Evolutionary conservation across 2,329 filamentous ascomycete species (phyloP), one percentile per base, ranked within the genome.

Genomic region (Magnaporthales sp.): DNA sequence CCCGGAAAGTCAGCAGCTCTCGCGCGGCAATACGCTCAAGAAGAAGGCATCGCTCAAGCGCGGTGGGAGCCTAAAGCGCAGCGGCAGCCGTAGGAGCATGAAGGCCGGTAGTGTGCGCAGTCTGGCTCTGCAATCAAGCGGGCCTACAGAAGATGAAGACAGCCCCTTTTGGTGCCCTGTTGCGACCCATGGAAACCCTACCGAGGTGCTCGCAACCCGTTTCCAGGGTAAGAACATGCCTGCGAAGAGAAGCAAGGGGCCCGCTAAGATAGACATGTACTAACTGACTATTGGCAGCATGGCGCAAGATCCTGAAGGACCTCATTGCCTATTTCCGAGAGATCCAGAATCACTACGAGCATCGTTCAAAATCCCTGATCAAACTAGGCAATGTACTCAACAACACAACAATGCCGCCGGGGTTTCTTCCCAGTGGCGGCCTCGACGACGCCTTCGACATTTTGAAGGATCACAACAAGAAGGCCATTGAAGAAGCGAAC

Each of bases 231-330:
- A 61, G 22, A 26, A 11, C 8, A 61, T 61, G 11, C 56, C 8
- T n/a, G 38, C 15, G 2, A 19, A 46, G 5, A n/a, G 10, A 38
- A 7, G 4, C 2, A 46, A 2, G 15, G 5, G 6, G 15, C n/a
- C n/a, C 5, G 8, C 38, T 8, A 46, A 5, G 38, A 46, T 19
- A 8, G 9, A n/a, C n/a, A 5, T 6, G n/a, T 46, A 46, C 15
- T 54, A 29, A 27, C 38, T 19, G 4, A 46, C 58, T 66, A 11
- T 71, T 5, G 19, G 38, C 38, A 96, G 93, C 91, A 65, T 99
- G 95, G 95, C 88, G 95, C 72, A 97, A 96, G 80, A 85, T 97
- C 15, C 85, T 99, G 66, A 98, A 98, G 76, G 93, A 97, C 71
- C 83, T 98, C 61, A 97, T 98, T 70, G 81, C 91, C 67, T 98